Base-by-base conservation (phyloP, 306 rosid species). In the Purshia tridentata region DNA sequence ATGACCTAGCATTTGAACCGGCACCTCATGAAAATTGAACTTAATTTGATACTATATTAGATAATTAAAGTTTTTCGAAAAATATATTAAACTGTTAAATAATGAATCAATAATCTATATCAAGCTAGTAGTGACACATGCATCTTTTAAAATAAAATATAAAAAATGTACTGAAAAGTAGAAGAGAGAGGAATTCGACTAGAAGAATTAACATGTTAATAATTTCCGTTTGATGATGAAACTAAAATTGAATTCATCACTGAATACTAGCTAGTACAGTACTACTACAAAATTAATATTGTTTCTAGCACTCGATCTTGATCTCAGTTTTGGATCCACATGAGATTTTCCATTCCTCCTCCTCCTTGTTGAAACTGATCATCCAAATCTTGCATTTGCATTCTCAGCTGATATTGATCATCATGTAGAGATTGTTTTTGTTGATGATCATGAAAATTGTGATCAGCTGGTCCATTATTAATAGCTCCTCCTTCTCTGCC, bases 401-500 rank as follows among this genome's bases (percentile, higher is more conserved):
- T 61, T 39, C 47, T 61, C 4, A 39, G 47, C 12, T 61, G 67
- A 61, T 58, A 9, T 23, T 58, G 41, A 4, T 29, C 41, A 57
- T 16, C 67, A 39, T 61, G 47, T 37, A 61, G 69, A 69, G 52
- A 81, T 58, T 82, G 83, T 1, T 82, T 60, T 19, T 42, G 76
- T 13, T 69, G 70, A 42, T 69, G 70, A 42, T 53, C 84, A 58
- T 65, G 80, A 80, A 87, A 84, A 56, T 70, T 72, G 23, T 76
- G 35, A 29, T 29, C 35, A 29, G 35, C 88, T 77, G 79, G 78
- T 53, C 68, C 72, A 6, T 12, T 37, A 45, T 4, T 51, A 54
- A n/a, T 48, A 3, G 40, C 40, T 40, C 68, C 62, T 3, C 77
- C 81, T 44, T 85, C 78, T 42, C 85, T 89, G 39, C 85, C 90